Evolutionary conservation across 495 filamentous ascomycete species (phyloP), one percentile per base, ranked within the genome.

Genomic region (Hyphodiscus hymeniophilus): DNA sequence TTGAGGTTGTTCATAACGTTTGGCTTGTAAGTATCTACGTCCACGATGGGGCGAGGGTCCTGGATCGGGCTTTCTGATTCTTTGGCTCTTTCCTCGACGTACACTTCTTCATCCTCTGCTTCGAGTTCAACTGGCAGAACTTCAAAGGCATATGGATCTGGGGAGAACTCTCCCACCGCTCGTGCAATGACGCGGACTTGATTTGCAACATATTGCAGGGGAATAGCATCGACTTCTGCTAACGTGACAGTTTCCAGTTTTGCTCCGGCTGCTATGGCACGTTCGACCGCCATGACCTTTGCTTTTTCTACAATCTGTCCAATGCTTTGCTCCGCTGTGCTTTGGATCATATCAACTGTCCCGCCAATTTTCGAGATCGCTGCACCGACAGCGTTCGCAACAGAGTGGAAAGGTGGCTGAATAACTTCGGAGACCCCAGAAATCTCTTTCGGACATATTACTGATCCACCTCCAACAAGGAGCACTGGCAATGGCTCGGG

Each of bases 361-460:
- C 68, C 74, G 20, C 66, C 69, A 20, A 77, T 71, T 45, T 71
- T 67, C 12, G 72, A 68, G 42, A 70, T 75, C 5, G 76, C 76
- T 23, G 75, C 75, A 2, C 76, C 75, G 31, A 80, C 71, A 1
- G 76, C 76, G 54, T 80, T 80, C 0, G 75, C 76, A 6, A 77
- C 72, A 12, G 63, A 62, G 8, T 63, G 59, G 45, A 55, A 63
- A 7, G 52, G 49, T 3, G 66, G 64, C 41, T 62, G 59, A 11
- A 67, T 57, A 26, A 69, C 63, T 20, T 55, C 56, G 28, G 57
- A 66, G 4, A 59, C 62, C 2, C 65, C 65, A 1, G 47, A 38
- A 3, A 70, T 60, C 21, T 49, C 22, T 12, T 57, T 40, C 3
- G 64, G 65, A 2, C 60, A 58, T 18, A 70, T 63, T 13, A 69